Evolutionary conservation across 805 yeast species (phyloP), one percentile per base, ranked within the genome.

Genomic region (Lipomyces yamadae): DNA sequence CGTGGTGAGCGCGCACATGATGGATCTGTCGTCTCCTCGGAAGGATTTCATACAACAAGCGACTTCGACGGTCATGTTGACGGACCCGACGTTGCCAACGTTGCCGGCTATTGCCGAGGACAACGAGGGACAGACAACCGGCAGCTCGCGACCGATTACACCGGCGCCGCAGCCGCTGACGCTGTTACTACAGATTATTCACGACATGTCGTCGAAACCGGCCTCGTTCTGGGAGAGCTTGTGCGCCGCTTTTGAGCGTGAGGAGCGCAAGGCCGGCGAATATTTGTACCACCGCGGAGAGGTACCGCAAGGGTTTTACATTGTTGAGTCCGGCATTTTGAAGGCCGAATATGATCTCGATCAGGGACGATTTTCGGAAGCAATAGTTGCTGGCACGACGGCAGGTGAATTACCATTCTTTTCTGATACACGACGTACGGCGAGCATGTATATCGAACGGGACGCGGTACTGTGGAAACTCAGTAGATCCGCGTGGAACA

Each of bases 391-490:
- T 3, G 84, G 89, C 66, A 89, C 94, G 0, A 85, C 90, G 0
- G 88, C 89, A 76, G 95, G 96, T 2, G 92, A 89, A 65, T 72
- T 78, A n/a, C 78, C 79, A 2, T 79, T 78, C 61, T 77, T 78
- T 64, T 70, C 77, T 18, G 78, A 78, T 10, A 74, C 80, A 0
- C 75, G 77, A 10, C 79, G 82, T 56, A 79, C 86, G 10, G 80
- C 81, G 11, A 81, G 84, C 3, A 76, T 78, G 2, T 78, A 80
- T 5, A 85, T 89, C 0, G 92, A 88, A 60, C 82, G 81, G 37
- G 90, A 87, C 61, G 80, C 89, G 1, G 83, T 84, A 8, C 81
- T 90, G 1, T 92, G 97, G 97, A 80, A 84, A 57, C 77, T 93
- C 56, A 83, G 85, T 37, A 76, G 79, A 35, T 79, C 77, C 0